Evolutionary conservation across 2,329 filamentous ascomycete genomes (phyloP), one percentile per base, ranked within the genome.

Genomic region (Tolypocladium album): DNA sequence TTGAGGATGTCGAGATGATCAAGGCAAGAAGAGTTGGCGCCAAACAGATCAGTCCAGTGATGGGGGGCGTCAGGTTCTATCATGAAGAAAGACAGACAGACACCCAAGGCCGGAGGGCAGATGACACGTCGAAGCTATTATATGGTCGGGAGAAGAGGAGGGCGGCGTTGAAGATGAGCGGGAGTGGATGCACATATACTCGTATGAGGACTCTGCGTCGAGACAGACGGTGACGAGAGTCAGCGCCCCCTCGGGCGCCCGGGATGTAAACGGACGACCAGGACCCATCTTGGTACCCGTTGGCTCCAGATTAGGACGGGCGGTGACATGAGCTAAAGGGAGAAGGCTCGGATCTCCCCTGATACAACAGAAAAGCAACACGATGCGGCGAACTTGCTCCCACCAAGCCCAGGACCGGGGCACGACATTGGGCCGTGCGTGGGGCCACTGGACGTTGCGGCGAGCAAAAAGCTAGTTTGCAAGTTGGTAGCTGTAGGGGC

Each of bases 161-260:
- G 20, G n/a, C 5, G 27, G 31, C 24, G 43, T 22, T 15, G 57
- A 63, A 64, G 66, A 65, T 64, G 64, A 66, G 64, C 65, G 71
- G 69, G 67, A 68, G 67, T 67, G 70, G 65, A 68, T 72, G 69
- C 63, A 68, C 67, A 70, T 71, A 72, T 72, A 70, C 67, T 64
- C 68, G 65, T 64, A 63, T 61, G 61, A 63, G 59, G 61, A 34
- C 43, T 55, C 24, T 24, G 31, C 34, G 34, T 42, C 39, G 34
- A 59, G 57, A 58, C 36, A 34, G 57, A 57, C 47, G 56, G 45
- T 43, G 42, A 43, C 50, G 53, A 56, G 52, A 52, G 55, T 31
- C 34, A 39, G 17, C 34, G 34, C 11, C 53, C 50, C 61, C 55
- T 55, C 60, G 34, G 34, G 50, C 43, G 56, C 27, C 59, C 22